phyloP scores from a whole-genome alignment of 2,329 filamentous ascomycete species.

The Cladosporium sp. region DNA sequence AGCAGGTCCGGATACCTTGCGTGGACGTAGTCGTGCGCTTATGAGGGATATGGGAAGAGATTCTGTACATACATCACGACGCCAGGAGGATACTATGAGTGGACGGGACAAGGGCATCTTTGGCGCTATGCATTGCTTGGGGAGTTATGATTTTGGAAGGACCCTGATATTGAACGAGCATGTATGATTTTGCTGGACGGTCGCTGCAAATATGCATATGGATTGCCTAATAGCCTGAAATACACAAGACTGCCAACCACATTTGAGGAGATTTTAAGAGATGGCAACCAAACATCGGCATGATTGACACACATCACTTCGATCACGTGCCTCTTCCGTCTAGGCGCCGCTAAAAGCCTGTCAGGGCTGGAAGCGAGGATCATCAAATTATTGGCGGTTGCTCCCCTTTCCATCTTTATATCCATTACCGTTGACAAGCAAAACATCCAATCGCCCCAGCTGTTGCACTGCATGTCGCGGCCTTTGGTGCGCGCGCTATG shows the following conservation, averaged over 20 bases:
- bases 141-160: not conserved
- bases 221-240: not conserved
- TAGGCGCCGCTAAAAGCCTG: conserved; percentile 5
- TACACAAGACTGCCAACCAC: not conserved
- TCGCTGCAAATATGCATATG: not conserved
- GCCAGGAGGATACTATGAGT: not conserved
- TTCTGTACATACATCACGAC: not conserved
- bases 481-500: not conserved
- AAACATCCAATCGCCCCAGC: not conserved
- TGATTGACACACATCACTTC: not conserved
- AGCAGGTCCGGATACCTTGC: conserved; percentile 89
- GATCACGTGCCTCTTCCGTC: conserved; percentile 2
- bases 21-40: conserved; percentile 75
- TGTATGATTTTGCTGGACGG: not conserved
- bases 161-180: not conserved
- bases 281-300: not conserved
- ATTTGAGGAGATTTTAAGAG: not conserved
- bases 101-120: not conserved
- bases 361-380: not conserved
- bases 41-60: conserved; percentile 22
- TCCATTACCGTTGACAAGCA: not conserved
- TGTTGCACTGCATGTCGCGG: conserved; percentile 2
- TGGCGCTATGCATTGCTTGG: conserved; percentile 17
- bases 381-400: not conserved
- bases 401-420: not conserved